Evolutionary conservation across 176 grass and related monocot species (phyloP).

Genomic region (Coix lacrymajobi): DNA sequence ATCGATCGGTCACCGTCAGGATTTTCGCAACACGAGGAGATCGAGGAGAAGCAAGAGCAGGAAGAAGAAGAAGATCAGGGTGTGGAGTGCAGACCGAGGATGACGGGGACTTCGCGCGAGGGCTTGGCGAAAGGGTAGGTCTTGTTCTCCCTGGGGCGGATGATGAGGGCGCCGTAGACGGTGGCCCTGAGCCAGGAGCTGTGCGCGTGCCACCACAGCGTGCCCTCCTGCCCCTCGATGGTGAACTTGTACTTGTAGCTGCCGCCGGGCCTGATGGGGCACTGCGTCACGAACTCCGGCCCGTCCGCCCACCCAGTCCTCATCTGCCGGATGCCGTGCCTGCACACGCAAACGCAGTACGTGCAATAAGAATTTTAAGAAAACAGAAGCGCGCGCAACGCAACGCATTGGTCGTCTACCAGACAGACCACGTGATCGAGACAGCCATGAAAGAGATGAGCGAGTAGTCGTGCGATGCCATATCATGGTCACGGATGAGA

Average conservation of each 20-base stretch:
- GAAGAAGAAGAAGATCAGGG: neutral
- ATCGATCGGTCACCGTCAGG: neutral
- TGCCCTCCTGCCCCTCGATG: slow-evolving; percentile 64
- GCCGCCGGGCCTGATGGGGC: slow-evolving; percentile 63
- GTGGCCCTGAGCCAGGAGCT: slow-evolving; percentile 85
- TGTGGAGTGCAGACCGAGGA: slow-evolving; percentile 30
- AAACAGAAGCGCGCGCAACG: too few relatives aligned
- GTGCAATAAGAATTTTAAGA: too few relatives aligned
- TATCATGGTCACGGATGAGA: too few relatives aligned
- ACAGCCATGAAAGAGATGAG: too few relatives aligned
- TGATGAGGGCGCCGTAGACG: slow-evolving; percentile 70
- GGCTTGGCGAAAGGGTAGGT: slow-evolving; percentile 67
- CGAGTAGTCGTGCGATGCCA: too few relatives aligned
- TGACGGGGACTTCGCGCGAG: slow-evolving; percentile 44
- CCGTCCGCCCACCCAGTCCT: slow-evolving; percentile 78
- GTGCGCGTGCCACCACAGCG: slow-evolving; percentile 91
- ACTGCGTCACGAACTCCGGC: slow-evolving; percentile 82
- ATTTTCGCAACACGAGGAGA: too few relatives aligned
- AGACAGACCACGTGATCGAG: neutral
- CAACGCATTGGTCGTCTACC: neutral
- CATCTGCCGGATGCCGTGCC: slow-evolving; percentile 68
- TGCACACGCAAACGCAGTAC: neutral
- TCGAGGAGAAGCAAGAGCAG: too few relatives aligned
- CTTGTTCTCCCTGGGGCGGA: slow-evolving; percentile 41
- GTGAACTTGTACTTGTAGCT: slow-evolving; percentile 81